A percentile compares a stretch with the other conserved stretches of the same genome.
Evolutionary conservation across 2,329 filamentous ascomycete genomes (phyloP).

Genomic region (Aaosphaeria arxii): DNA sequence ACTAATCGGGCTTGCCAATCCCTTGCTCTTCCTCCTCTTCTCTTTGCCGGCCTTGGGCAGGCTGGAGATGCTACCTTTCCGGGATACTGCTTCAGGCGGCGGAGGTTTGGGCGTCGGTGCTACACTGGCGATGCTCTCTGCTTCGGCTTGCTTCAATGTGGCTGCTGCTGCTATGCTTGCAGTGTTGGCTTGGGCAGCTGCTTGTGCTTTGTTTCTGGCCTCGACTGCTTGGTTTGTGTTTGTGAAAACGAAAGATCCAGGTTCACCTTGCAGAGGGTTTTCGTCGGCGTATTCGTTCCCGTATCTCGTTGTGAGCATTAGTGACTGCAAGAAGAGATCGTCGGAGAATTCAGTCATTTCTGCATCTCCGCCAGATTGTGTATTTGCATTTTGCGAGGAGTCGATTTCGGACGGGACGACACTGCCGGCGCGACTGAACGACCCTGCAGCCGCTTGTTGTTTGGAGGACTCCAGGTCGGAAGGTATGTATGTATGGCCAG

Average conservation of each 20-base stretch:
- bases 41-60: conserved; percentile 22
- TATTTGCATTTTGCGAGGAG: conserved; percentile 14
- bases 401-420: conserved; percentile 20
- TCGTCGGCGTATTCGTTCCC: conserved; percentile 64
- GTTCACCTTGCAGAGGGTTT: conserved; percentile 60
- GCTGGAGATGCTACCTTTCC: conserved; percentile 18
- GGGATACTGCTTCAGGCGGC: conserved; percentile 8
- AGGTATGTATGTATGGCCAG: conserved; percentile 59
- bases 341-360: conserved; percentile 25
- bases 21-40: conserved; percentile 38
- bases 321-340: conserved; percentile 43
- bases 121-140: conserved; percentile 10
- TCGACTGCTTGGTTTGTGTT: conserved; percentile 42
- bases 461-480: conserved; percentile 41
- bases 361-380: conserved; percentile 7
- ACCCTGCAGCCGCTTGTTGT: conserved; percentile 22
- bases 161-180: not conserved
- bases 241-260: conserved; percentile 59
- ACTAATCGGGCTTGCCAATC: conserved; percentile 29
- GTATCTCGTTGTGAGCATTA: conserved; percentile 51
- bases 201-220: conserved; percentile 38
- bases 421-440: conserved; percentile 30
- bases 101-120: conserved; percentile 26
- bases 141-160: not conserved
- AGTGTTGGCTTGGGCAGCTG: conserved; percentile 7